Conservation (phyloP, 1,284 basidiomycete species). For the Cryptococcus sp. region DNA sequence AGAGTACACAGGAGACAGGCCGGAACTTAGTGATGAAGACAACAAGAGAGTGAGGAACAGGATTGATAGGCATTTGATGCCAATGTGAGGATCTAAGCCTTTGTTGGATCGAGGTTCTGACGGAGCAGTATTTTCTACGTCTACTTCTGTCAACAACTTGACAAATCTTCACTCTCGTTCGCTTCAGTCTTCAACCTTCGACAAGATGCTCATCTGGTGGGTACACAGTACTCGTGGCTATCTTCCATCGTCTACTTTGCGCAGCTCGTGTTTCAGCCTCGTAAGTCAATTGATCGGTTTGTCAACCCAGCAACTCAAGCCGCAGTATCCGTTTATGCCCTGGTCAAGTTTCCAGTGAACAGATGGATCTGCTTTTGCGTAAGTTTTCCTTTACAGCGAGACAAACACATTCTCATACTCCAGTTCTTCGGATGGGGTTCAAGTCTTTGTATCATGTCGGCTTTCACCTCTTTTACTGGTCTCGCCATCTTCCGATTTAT, state of each 20-base stretch:
- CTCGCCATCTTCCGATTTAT: conserved; percentile 24
- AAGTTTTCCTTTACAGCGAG: neutral
- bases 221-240: conserved; percentile 30
- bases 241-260: conserved; percentile 34
- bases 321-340: conserved; percentile 7
- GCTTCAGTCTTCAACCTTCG: conserved; percentile 24
- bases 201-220: conserved; percentile 17
- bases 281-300: conserved; percentile 5
- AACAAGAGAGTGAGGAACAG: conserved; percentile 8
- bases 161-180: conserved; percentile 28
- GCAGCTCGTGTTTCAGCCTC: conserved; percentile 35
- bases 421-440: conserved; percentile 2
- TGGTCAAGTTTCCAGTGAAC: conserved; percentile 9
- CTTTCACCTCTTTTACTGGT: conserved; percentile 10
- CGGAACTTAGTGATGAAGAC: conserved; percentile 1
- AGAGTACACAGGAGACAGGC: conserved; percentile 1
- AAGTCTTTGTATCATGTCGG: neutral
- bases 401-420: too few relatives aligned
- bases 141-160: conserved; percentile 17
- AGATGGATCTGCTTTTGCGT: conserved; percentile 5
- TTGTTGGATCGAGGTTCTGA: too few relatives aligned
- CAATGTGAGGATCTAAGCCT: too few relatives aligned
- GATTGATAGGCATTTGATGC: conserved; percentile 19
- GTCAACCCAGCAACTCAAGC: neutral
- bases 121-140: neutral